Base-by-base conservation (phyloP, 2,329 filamentous ascomycete species). In the Talaromyces sp. region DNA sequence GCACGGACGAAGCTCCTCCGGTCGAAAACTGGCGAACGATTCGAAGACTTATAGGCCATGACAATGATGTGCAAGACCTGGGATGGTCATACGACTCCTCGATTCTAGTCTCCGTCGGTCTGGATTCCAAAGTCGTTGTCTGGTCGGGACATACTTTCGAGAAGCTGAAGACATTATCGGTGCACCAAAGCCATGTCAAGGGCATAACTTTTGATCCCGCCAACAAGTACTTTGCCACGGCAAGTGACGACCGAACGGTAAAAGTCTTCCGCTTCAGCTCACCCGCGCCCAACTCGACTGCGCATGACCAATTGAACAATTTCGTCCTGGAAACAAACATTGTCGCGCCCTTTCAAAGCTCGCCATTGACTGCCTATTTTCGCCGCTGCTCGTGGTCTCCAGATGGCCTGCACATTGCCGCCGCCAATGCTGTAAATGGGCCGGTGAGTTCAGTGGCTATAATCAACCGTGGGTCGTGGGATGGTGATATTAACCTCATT, bases 91-190 rank as follows among this genome's bases (percentile, higher is more conserved):
- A 89, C 71, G 95, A 99, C 78, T 96, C 93, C 31, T 97, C 93
- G 1, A 91, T 99, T 58, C 80, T 99, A 63, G 93, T 98, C 4
- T 98, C 95, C 0, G 95, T 99, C 27, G 96, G 95, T 1, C 80
- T 99, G 66, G 95, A 99, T 77, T 98, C 95, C 50, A 99, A 99
- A 77, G 89, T 99, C 14, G 95, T 99, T 10, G 89, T 99, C 24
- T 99, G 95, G 95, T 98, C 93, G 1, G 96, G 95, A 0, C 89
- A 96, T 76, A 98, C 93, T 0, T 99, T 99, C 68, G 95, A 99
- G 78, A 98, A 96, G 78, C 83, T 99, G 66, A 98, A 98, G 82
- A 93, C 91, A 3, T 80, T 99, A 5, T 87, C 92, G 2, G 89
- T 93, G 61, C 95, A 99, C 75, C 91, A 96, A 74, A 97, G 92